Base-by-base conservation (phyloP, 1,284 basidiomycete genomes). In the Exobasidium cylindrosporum region DNA sequence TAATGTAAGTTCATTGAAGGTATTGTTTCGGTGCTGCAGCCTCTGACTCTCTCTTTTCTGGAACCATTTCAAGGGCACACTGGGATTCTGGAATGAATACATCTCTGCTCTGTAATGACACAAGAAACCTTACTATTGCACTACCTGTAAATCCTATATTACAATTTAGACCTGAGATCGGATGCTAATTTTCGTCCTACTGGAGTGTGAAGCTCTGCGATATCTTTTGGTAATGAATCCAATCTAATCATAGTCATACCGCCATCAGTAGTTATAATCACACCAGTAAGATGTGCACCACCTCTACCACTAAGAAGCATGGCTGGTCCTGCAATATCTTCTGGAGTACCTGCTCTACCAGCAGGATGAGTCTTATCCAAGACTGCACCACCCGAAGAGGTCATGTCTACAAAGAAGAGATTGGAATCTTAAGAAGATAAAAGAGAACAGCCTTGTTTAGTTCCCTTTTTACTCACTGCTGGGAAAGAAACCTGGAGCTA, bases 1-100 rank as follows among this genome's bases (percentile, higher is more conserved):
- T 55, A 92, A 94, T 73, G 91, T 90, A 30, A 91, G 60, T 54
- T n/a, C n/a, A n/a, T n/a, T n/a, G n/a, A n/a, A n/a, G n/a, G n/a
- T n/a, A n/a, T n/a, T n/a, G n/a, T n/a, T n/a, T n/a, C n/a, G n/a
- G n/a, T n/a, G n/a, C n/a, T n/a, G n/a, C n/a, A n/a, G n/a, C n/a
- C n/a, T n/a, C n/a, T n/a, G n/a, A n/a, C n/a, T n/a, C n/a, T n/a
- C n/a, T n/a, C n/a, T n/a, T n/a, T n/a, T n/a, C n/a, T n/a, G n/a
- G n/a, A n/a, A n/a, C n/a, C 35, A 40, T 10, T 6, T 40, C 24
- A 21, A 62, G 54, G 61, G 61, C n/a, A 62, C 54, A 6, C 24
- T 31, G 24, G 46, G 49, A 30, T 62, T 62, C 40, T 62, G 61
- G 61, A 23, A 35, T 17, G 26, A 44, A 11, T 58, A 62, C 47